phyloP scores from a whole-genome alignment of 306 rosid genomes.

The Malus sieversii region DNA sequence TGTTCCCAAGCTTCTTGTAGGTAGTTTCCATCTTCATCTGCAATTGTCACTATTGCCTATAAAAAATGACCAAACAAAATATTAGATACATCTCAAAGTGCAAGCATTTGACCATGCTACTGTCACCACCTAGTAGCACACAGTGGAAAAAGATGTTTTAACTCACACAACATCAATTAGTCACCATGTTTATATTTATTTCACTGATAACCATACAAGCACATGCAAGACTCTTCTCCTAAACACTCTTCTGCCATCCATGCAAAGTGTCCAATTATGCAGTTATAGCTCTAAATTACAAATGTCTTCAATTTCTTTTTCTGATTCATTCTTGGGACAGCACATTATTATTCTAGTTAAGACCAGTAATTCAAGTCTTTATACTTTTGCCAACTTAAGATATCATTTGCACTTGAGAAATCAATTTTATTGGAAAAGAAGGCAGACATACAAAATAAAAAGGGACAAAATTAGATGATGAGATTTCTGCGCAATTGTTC shows the following conservation, averaged over 20 bases:
- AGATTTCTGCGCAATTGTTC: background rate
- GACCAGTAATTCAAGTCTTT: background rate
- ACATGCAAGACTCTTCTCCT: background rate
- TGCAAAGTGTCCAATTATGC: background rate
- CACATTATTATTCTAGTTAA: background rate
- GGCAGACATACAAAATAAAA: background rate
- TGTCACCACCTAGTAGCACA: background rate
- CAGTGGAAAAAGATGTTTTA: background rate
- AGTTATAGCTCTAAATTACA: background rate
- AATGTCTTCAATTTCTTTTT: background rate
- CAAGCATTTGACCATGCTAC: background rate
- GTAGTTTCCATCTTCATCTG: constrained; percentile 97
- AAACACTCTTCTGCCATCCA: background rate
- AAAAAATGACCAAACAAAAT: constrained; percentile 24
- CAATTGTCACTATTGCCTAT: constrained; percentile 84
- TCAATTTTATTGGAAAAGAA: background rate
- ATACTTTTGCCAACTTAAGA: background rate
- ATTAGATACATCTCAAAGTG: constrained; percentile 20
- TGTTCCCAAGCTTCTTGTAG: constrained; percentile 99
- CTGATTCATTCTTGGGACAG: background rate
- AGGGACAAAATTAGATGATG: background rate
- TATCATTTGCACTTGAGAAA: background rate
- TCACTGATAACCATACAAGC: background rate
- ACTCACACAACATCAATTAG: background rate
- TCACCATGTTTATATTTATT: background rate